Base-by-base conservation (phyloP, 306 rosid species). In the Mimosa bimucronata region DNA sequence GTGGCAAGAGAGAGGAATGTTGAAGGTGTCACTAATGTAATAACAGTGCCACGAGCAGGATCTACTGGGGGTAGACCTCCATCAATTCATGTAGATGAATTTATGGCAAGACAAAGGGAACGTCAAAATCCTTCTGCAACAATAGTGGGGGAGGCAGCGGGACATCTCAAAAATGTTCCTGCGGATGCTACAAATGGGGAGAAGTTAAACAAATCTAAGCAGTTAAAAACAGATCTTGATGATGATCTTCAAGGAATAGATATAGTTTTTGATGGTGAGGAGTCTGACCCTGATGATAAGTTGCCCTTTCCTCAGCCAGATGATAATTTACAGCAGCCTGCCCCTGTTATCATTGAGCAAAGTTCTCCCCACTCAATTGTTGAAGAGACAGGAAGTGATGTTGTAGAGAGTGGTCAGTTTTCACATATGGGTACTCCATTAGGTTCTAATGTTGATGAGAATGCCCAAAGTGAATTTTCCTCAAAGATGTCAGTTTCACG, bases 191-290 rank as follows among this genome's bases (percentile, higher is more conserved):
- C 84, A 44, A 92, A 86, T 79, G 37, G 21, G 62, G 99, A 91
- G 90, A 95, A 91, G 88, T 80, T 82, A 75, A 90, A 83, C 82
- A 88, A 90, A 83, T 87, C 99, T 25, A 90, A 91, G 86, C 94
- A 93, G 74, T 73, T 93, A 77, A 91, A 91, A 87, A 81, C 98
- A 0, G 98, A 93, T 85, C 92, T 82, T 42, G 97, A 95, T 37
- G 99, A 95, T 77, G 99, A 95, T 82, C 98, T 95, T 78, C 99
- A 90, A 79, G 98, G 95, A 77, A 93, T 95, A 83, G 98, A 95
- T 89, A 95, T 95, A 53, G 96, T 91, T 61, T 95, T 95, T 88
- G 99, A 95, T 41, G 98, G 83, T 66, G 99, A 95, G 87, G 99
- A 91, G 79, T 91, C 97, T 6, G 98, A 95, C 71, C 61, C 96